Conservation (phyloP, 148 eudicot species). For the Chenopodium berlandieri region DNA sequence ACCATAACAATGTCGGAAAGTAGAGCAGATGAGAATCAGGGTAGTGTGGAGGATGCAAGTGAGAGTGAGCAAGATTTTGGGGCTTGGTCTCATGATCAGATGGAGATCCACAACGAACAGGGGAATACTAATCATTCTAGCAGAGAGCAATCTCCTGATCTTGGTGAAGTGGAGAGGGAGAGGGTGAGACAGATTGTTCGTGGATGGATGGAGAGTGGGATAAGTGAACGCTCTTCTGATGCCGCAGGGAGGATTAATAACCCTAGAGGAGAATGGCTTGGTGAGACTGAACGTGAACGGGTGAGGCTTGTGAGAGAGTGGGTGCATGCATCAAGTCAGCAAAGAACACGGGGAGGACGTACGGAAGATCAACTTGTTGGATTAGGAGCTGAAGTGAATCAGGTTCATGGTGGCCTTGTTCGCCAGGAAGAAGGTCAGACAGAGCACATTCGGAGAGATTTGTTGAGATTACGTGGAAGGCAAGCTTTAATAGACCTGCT, state of each 20-base stretch:
- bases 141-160: slow-evolving; percentile 92
- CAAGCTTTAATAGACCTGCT: slow-evolving; percentile 93
- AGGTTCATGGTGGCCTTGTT: slow-evolving; percentile 40
- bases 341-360: slow-evolving; percentile 54
- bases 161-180: slow-evolving; percentile 94
- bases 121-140: slow-evolving; percentile 53
- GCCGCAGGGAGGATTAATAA: slow-evolving; percentile 40
- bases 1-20: slow-evolving; percentile 50
- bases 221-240: slow-evolving; percentile 60
- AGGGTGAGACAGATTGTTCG: slow-evolving; percentile 93
- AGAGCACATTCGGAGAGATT: slow-evolving; percentile 82
- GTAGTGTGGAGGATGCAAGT: slow-evolving; percentile 59
- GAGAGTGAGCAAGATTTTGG: slow-evolving; percentile 72
- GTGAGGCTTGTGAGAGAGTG: slow-evolving; percentile 96
- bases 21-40: slow-evolving; percentile 52
- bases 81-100: slow-evolving; percentile 64
- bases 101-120: slow-evolving; percentile 43
- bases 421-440: slow-evolving; percentile 62
- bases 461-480: slow-evolving; percentile 85
- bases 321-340: slow-evolving; percentile 95
- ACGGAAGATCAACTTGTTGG: slow-evolving; percentile 60
- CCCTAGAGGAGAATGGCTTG: slow-evolving; percentile 91
- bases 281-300: slow-evolving; percentile 96
- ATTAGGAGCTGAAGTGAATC: slow-evolving; percentile 38
- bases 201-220: slow-evolving; percentile 91